Base-by-base conservation (phyloP, 1,284 basidiomycete genomes). In the Marasmius oreades region DNA sequence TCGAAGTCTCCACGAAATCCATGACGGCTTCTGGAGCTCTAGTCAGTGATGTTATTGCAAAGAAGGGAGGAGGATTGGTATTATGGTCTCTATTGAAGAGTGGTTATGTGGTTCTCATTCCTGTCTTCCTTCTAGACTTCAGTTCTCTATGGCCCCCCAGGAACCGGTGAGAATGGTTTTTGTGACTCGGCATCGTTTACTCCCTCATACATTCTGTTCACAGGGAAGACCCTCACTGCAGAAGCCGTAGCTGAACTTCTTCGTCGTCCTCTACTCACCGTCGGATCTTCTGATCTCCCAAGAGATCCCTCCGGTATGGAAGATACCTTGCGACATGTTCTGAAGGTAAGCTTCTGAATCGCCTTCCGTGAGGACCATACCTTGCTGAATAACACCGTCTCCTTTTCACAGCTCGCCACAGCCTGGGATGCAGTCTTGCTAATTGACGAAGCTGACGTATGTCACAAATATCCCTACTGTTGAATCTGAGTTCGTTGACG, bases 221-320 rank as follows among this genome's bases (percentile, higher is more conserved):
- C 34, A 57, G 65, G 66, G 14, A 68, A 68, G 52, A 68, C 66
- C 10, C 50, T 67, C 16, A 67, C 64, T 2, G 65, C 65, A 2
- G 66, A 68, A 56, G 62, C 63, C 7, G 57, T 66, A 6, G 61
- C 62, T 36, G 65, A 68, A 44, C 50, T 56, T 23, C 60, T 67
- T 14, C 53, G 59, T 22, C 58, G 62, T 7, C 66, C 66, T 6
- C 56, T 65, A 22, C 63, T 66, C 45, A 53, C 60, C 18, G 59
- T 60, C 7, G 55, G 54, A 5, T 48, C 58, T 6, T 55, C 58
- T 22, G 56, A 57, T 28, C 53, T 62, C 1, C 28, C 52, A 7
- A 54, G 51, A 20, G 23, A 51, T 18, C 54, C 58, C 10, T 37
- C 39, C 8, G 26, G 43, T 12, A 53, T 57, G 16, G 58, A 60